These are phyloP conservation scores for Fusarium hostae DNA, from an alignment of 2,329 filamentous ascomycete species.

Conservation along the genomic window DNA sequence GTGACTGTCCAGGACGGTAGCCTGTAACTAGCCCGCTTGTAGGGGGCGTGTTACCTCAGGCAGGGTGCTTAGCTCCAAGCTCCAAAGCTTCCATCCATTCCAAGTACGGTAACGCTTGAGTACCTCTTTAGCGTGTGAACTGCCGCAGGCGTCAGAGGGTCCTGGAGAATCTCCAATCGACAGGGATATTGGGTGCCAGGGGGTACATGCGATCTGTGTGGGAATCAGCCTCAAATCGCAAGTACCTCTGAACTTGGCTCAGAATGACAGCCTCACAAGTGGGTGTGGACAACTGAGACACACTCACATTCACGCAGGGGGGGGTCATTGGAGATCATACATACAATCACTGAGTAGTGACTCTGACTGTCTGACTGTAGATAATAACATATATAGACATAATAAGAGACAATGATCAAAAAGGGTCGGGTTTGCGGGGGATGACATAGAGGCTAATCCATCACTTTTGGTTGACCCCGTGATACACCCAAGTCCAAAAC, in stretches of 20 bases:
- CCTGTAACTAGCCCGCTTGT: background rate
- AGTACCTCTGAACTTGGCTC: constrained; percentile 11
- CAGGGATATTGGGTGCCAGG: constrained; percentile 7
- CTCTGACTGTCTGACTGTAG: background rate
- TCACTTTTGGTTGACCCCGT: constrained; percentile 34
- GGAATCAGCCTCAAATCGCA: constrained; percentile 20
- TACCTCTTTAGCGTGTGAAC: constrained; percentile 35
- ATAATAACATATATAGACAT: background rate
- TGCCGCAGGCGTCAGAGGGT: constrained; percentile 36
- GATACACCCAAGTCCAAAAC: constrained; percentile 24
- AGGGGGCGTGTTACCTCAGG: background rate
- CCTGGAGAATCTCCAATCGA: constrained; percentile 14
- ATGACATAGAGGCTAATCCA: constrained; percentile 13
- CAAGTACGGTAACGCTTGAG: constrained; percentile 3
- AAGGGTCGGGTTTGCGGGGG: constrained; percentile 20
- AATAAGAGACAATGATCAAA: background rate
- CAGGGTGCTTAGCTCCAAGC: background rate
- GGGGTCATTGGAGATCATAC: constrained; percentile 5
- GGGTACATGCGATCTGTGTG: constrained; percentile 21
- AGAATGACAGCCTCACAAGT: constrained; percentile 27
- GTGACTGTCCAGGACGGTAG: constrained; percentile 5
- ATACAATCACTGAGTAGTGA: constrained; percentile 1
- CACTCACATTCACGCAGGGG: constrained; percentile 28
- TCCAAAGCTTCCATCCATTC: background rate
- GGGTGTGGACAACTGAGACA: constrained; percentile 34